These are phyloP conservation scores for Purpureocillium lavendulum DNA, from an alignment of 2,329 filamentous ascomycete genomes.

Conservation along the genomic window DNA sequence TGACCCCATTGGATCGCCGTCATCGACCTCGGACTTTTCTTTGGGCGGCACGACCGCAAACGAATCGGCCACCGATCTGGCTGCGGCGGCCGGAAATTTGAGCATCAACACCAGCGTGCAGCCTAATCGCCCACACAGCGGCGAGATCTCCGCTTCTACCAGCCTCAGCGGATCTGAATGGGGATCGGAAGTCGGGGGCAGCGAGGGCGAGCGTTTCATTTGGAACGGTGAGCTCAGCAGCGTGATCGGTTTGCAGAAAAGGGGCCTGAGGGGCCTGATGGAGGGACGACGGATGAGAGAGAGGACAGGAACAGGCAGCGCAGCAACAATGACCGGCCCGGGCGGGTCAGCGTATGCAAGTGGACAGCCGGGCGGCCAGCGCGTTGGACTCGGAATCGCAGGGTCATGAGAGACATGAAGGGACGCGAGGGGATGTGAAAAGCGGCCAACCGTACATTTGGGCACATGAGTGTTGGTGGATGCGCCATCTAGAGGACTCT, in stretches of 20 bases:
- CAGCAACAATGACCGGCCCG: constrained; percentile 11
- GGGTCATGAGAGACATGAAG: constrained; percentile 23
- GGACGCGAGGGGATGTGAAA: too few species aligned
- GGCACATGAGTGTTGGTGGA: too few species aligned
- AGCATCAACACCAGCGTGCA: constrained; percentile 39
- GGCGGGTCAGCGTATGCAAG: constrained; percentile 10
- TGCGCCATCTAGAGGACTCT: too few species aligned
- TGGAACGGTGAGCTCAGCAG: constrained; percentile 80
- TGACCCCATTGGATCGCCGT: constrained; percentile 30
- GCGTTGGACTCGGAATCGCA: constrained; percentile 47
- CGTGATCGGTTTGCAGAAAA: constrained; percentile 91
- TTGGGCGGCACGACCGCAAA: constrained; percentile 19
- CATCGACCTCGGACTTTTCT: constrained; percentile 23
- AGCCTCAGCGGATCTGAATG: constrained; percentile 48
- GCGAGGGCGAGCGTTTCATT: constrained; percentile 41
- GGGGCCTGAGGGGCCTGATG: constrained; percentile 87
- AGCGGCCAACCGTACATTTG: too few species aligned
- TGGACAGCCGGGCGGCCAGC: constrained; percentile 18
- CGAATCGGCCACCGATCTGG: constrained; percentile 21
- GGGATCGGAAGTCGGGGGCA: constrained; percentile 45
- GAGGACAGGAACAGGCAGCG: constrained; percentile 41
- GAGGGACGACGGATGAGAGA: constrained; percentile 83
- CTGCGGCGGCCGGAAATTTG: constrained; percentile 28
- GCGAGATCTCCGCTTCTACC: constrained; percentile 39
- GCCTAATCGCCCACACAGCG: constrained; percentile 30